Evolutionary conservation across 2,329 filamentous ascomycete species (phyloP).

Genomic region (Cytospora piceae): DNA sequence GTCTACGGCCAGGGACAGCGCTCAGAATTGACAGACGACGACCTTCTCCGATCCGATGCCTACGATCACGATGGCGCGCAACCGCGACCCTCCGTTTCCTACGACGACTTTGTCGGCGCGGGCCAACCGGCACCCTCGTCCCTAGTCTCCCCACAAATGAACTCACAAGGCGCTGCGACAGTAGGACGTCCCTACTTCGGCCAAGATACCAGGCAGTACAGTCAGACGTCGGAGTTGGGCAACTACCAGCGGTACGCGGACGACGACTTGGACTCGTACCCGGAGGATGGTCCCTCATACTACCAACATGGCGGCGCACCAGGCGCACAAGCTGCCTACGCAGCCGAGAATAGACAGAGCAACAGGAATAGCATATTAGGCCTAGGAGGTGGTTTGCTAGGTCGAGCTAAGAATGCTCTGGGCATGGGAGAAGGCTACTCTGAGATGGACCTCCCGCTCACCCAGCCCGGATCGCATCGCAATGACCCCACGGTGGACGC

Average conservation of each 20-base stretch:
- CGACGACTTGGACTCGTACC: conserved; percentile 76
- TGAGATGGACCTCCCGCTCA: conserved; percentile 97
- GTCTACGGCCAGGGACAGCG: conserved; percentile 76
- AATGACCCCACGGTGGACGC: conserved; percentile 40
- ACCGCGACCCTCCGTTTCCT: conserved; percentile 83
- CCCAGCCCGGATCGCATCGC: conserved; percentile 63
- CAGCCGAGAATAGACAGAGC: conserved; percentile 52
- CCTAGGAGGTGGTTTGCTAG: conserved; percentile 84
- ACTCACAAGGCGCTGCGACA: conserved; percentile 40
- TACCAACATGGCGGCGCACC: conserved; percentile 72
- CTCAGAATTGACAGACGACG: conserved; percentile 79
- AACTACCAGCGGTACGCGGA: conserved; percentile 92
- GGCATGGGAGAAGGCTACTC: conserved; percentile 90
- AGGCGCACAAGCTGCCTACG: conserved; percentile 56
- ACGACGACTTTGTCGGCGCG: conserved; percentile 90
- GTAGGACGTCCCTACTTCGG: conserved; percentile 49
- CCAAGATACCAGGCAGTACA: conserved; percentile 50
- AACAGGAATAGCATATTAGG: conserved; percentile 88
- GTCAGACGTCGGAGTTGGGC: conserved; percentile 79
- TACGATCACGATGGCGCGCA: conserved; percentile 68
- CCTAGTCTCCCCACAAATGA: conserved; percentile 30
- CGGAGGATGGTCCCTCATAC: conserved; percentile 76
- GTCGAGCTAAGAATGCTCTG: conserved; percentile 85
- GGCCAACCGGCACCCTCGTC: conserved; percentile 49
- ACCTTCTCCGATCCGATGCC: conserved; percentile 75